Evolutionary conservation across 768 basidiomycete genomes (phyloP).

Genomic region (Hypholoma sublateritium): DNA sequence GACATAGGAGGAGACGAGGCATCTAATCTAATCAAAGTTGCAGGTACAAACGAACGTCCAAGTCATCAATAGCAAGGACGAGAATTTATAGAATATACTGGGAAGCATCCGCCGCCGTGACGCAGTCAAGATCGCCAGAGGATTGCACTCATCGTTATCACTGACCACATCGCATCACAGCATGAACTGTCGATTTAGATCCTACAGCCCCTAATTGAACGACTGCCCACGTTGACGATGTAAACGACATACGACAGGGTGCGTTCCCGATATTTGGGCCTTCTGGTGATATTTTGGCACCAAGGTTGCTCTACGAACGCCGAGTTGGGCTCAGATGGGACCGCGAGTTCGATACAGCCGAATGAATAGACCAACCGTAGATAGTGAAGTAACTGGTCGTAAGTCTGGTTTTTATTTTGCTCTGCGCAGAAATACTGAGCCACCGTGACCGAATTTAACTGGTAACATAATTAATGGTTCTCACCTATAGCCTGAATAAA

Average conservation of each 20-base stretch:
- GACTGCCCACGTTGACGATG: background rate
- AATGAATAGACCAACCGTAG: conserved; percentile 10
- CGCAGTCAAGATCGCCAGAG: no score
- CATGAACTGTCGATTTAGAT: conserved; percentile 15
- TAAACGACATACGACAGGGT: conserved; percentile 20
- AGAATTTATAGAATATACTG: no score
- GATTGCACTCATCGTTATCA: background rate
- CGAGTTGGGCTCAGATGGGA: background rate
- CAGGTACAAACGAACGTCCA: no score
- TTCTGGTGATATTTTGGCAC: conserved; percentile 27
- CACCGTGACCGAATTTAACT: no score
- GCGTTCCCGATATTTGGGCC: conserved; percentile 25
- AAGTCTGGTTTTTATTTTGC: conserved; percentile 58
- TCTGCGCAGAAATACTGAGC: conserved; percentile 22
- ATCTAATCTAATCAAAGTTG: no score
- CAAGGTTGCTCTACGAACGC: conserved; percentile 13
- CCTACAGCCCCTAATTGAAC: conserved; percentile 5
- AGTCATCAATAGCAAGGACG: no score
- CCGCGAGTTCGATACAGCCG: background rate
- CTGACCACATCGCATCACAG: background rate
- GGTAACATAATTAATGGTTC: conserved; percentile 13
- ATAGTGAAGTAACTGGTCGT: conserved; percentile 53
- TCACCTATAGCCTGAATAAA: conserved; percentile 53
- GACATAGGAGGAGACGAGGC: no score
- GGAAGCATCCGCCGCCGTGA: no score